phyloP scores from a whole-genome alignment of 306 rosid species.

The Aeschynomene evenia region DNA sequence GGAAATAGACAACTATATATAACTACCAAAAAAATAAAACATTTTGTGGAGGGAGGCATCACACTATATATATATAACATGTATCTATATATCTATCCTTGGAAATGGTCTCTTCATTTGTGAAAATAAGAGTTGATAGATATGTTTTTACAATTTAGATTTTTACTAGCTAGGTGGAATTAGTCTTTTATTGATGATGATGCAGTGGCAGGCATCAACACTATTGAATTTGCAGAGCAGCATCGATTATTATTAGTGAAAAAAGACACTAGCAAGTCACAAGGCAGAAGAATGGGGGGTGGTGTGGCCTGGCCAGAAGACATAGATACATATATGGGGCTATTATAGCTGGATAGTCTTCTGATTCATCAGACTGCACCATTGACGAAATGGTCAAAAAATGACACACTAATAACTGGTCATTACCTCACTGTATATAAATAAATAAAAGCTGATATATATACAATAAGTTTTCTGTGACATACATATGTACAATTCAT shows the following conservation, averaged over 20 bases:
- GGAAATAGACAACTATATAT: too few species aligned
- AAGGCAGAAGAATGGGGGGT: conserved; percentile 30
- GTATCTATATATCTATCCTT: too few species aligned
- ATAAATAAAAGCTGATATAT: conserved; percentile 18
- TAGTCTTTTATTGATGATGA: not conserved
- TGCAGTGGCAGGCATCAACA: conserved; percentile 18
- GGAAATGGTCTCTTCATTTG: too few species aligned
- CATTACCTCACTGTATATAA: conserved; percentile 6
- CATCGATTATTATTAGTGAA: conserved; percentile 23
- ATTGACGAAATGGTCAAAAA: conserved; percentile 44
- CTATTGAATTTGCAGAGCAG: conserved; percentile 14
- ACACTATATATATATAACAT: too few species aligned
- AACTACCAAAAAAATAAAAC: too few species aligned
- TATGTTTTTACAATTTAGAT: too few species aligned
- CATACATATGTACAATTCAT: conserved; percentile 32
- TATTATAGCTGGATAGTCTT: conserved; percentile 38
- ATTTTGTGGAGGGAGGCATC: too few species aligned
- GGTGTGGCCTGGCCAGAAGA: conserved; percentile 45
- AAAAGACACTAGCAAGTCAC: not conserved
- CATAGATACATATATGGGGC: too few species aligned
- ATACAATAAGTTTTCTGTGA: conserved; percentile 26
- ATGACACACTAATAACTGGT: conserved; percentile 15
- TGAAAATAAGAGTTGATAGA: not conserved
- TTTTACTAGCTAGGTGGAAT: too few species aligned
- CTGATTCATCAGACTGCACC: conserved; percentile 26